Percentiles rank a stretch among this genome's conserved stretches.
These are phyloP conservation scores for Trichosanthes truncata DNA, from an alignment of 306 rosid species.

Conservation along the genomic window DNA sequence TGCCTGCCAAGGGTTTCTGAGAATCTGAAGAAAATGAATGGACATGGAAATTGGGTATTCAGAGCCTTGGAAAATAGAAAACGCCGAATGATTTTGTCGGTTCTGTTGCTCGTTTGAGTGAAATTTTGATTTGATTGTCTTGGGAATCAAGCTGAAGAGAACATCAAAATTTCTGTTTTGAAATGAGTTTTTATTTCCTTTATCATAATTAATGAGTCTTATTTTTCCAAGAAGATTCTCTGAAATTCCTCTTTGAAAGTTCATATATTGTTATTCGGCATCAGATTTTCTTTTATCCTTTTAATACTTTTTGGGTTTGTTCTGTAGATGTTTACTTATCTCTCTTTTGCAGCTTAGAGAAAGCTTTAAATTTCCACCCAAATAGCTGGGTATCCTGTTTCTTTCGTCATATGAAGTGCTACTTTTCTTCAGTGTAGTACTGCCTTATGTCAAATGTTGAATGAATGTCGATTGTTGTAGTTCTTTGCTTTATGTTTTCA, in stretches of 20 bases:
- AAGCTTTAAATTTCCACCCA: background rate
- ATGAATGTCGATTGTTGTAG: background rate
- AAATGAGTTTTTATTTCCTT: background rate
- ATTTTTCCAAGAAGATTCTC: background rate
- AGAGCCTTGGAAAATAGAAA: background rate
- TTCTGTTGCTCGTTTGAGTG: background rate
- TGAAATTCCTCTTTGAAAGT: background rate
- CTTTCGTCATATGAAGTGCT: background rate
- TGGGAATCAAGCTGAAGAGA: background rate
- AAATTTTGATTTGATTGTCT: background rate
- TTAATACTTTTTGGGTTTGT: background rate
- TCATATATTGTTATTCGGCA: background rate
- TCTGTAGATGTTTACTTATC: background rate
- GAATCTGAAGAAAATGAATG: background rate
- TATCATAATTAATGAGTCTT: background rate
- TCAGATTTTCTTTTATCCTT: background rate
- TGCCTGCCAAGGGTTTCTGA: slow-evolving; percentile 6
- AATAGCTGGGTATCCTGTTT: background rate
- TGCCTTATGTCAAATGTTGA: background rate
- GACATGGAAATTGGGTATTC: background rate
- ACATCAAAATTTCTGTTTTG: background rate
- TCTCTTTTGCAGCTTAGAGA: background rate
- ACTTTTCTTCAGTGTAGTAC: background rate
- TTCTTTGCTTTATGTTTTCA: background rate
- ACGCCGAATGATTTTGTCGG: background rate